Evolutionary conservation across 2,329 filamentous ascomycete species (phyloP), one percentile per base, ranked within the genome.

Genomic region (Clonostachys rosea): DNA sequence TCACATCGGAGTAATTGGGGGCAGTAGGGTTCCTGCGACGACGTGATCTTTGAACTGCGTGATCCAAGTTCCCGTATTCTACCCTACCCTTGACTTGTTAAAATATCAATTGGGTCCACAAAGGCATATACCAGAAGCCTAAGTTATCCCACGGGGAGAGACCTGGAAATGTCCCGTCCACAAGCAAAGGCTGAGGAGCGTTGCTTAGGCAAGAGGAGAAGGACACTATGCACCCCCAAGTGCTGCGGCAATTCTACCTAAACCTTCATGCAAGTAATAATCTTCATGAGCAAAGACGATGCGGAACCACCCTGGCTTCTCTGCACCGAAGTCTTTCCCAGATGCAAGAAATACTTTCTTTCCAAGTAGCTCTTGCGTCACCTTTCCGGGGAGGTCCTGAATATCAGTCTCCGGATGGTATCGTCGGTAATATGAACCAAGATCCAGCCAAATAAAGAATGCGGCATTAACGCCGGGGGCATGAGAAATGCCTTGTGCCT

Each of bases 391-490:
- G 7, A 66, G 34, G 37, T 62, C 54, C 10, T 14, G 14, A 18
- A 16, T 16, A 16, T 16, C 41, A 3, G 53, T 52, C 12, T 45
- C 10, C 6, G 44, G 49, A 36, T 58, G 54, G 2, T 50, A 50
- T 39, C 46, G 45, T n/a, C 42, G 47, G 33, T 62, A 68, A 12
- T 51, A 56, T 16, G 55, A 53, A 3, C 66, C 63, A 2, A 82
- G 60, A 52, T 80, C 63, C 3, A 75, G 61, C 75, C 76, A 81
- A 1, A 81, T 54, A 53, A 80, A 81, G 54, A 81, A 79, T 0
- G 69, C 76, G 0, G 77, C 77, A 49, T 79, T 79, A 5, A 62
- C 66, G 0, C 74, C 74, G 0, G 65, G 58, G 0, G 70, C 64
- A 51, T 77, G 77, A 12, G 64, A 57, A 16, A 81, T 71, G 2